Conservation (phyloP, 306 rosid genomes). For the Pyrus bretschneideri region DNA sequence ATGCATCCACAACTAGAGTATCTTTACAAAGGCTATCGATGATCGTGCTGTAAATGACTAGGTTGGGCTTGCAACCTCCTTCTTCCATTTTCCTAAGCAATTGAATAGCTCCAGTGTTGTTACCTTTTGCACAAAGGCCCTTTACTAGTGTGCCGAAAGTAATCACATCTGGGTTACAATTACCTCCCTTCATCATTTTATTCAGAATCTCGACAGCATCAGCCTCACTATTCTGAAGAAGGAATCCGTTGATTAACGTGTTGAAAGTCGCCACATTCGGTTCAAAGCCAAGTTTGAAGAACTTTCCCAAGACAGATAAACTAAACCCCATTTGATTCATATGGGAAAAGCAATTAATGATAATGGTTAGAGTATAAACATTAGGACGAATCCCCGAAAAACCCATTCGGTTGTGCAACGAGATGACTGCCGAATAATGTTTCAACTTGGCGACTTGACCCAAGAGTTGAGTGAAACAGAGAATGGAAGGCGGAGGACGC, state of each 20-base stretch:
- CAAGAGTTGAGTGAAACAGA: slow-evolving; percentile 20
- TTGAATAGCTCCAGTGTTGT: slow-evolving; percentile 11
- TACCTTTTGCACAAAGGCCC: slow-evolving; percentile 8
- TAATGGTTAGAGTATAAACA: slow-evolving; percentile 25
- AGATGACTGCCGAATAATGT: slow-evolving; percentile 8
- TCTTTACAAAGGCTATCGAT: slow-evolving; percentile 24
- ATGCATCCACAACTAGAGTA: background rate
- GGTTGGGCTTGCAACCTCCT: slow-evolving; percentile 9
- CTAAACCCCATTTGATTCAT: background rate
- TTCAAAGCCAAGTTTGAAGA: slow-evolving; percentile 18
- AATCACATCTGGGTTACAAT: background rate
- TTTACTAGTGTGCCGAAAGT: slow-evolving; percentile 24
- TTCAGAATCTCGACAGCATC: background rate
- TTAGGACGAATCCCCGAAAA: background rate
- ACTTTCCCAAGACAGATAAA: slow-evolving; percentile 10
- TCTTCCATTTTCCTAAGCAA: slow-evolving; percentile 22
- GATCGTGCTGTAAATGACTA: slow-evolving; percentile 21
- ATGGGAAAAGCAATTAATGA: slow-evolving; percentile 32
- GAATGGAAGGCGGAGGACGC: slow-evolving; percentile 14
- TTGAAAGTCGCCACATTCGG: slow-evolving; percentile 5
- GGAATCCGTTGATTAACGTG: slow-evolving; percentile 2
- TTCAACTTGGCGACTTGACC: slow-evolving; percentile 15
- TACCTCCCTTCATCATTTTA: background rate
- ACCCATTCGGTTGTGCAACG: slow-evolving; percentile 15
- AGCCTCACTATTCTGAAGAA: background rate